These are phyloP conservation scores for Rhododendron ferrugineum DNA, from an alignment of 148 eudicot species.

Conservation along the genomic window DNA sequence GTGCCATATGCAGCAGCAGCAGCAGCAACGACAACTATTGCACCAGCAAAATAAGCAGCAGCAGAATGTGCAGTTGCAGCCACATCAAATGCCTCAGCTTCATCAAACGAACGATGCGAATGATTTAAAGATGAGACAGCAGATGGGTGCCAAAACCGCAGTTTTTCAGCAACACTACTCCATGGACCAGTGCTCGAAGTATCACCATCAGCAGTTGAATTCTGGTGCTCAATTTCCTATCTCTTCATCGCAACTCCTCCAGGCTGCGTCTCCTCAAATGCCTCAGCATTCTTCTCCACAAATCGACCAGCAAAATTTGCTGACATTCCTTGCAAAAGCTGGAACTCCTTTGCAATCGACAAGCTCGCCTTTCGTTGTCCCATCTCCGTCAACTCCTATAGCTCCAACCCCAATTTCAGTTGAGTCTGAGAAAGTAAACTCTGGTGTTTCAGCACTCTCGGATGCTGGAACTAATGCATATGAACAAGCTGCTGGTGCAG, in stretches of 20 bases:
- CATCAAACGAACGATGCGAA: conserved; percentile 61
- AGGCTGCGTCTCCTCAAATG: conserved; percentile 67
- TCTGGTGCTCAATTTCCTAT: conserved; percentile 54
- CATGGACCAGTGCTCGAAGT: conserved; percentile 46
- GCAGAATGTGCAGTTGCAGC: conserved; percentile 57
- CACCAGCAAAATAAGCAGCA: conserved; percentile 55
- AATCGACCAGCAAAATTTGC: conserved; percentile 68
- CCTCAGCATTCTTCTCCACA: conserved; percentile 84
- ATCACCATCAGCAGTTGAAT: conserved; percentile 66
- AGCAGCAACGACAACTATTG: conserved; percentile 39
- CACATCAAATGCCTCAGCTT: conserved; percentile 56
- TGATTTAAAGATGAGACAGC: conserved; percentile 67
- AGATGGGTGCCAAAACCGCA: conserved; percentile 49
- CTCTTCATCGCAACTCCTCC: conserved; percentile 70
- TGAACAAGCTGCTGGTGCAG: conserved; percentile 46
- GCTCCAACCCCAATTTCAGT: conserved; percentile 86
- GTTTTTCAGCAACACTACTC: conserved; percentile 60
- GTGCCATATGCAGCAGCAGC: conserved; percentile 48
- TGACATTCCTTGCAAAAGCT: conserved; percentile 41
- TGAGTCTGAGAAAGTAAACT: conserved; percentile 62
- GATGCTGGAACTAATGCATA: conserved; percentile 51
- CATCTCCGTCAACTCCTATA: conserved; percentile 73
- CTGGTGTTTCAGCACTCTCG: conserved; percentile 52
- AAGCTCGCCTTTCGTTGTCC: conserved; percentile 67
- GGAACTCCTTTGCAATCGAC: conserved; percentile 86